Percentiles rank a stretch among this genome's conserved stretches.
phyloP scores from a whole-genome alignment of 2,329 filamentous ascomycete genomes.

The Xylariaceae sp. region DNA sequence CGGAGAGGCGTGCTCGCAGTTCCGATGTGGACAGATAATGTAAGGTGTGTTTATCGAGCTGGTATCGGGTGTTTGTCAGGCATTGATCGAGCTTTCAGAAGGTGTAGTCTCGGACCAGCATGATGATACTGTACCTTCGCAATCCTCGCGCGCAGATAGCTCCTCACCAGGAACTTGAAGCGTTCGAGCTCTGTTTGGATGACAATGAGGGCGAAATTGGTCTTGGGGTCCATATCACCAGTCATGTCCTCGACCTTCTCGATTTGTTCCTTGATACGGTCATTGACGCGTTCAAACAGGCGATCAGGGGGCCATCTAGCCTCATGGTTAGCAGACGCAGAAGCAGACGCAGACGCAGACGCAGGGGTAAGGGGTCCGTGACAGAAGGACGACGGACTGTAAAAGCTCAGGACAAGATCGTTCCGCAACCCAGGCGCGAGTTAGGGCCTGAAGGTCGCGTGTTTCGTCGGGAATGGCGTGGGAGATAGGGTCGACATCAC shows the following conservation, averaged over 20 bases:
- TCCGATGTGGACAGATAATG: constrained; percentile 62
- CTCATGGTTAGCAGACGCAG: constrained; percentile 6
- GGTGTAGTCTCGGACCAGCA: too few species aligned
- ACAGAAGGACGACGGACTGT: constrained; percentile 48
- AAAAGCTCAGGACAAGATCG: constrained; percentile 86
- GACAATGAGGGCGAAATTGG: constrained; percentile 90
- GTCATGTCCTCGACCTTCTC: constrained; percentile 72
- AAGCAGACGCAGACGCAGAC: neutral
- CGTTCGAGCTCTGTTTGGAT: constrained; percentile 94
- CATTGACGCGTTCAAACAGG: constrained; percentile 78
- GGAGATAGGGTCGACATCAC: constrained; percentile 62
- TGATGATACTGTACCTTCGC: constrained; percentile 60
- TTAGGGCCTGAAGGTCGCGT: constrained; percentile 81
- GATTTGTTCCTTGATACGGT: constrained; percentile 66
- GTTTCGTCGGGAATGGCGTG: constrained; percentile 55
- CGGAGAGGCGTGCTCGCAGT: constrained; percentile 63
- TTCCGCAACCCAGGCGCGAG: constrained; percentile 90
- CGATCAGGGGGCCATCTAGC: constrained; percentile 61
- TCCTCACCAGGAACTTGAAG: constrained; percentile 85
- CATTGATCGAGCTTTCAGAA: neutral
- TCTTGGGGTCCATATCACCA: constrained; percentile 80
- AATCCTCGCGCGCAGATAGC: constrained; percentile 78
- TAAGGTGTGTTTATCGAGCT: constrained; percentile 75
- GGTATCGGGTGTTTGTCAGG: constrained; percentile 18
- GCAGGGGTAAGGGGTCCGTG: neutral